Conservation (phyloP, 164 flowering plant genomes). For the Pachysandra terminalis region DNA sequence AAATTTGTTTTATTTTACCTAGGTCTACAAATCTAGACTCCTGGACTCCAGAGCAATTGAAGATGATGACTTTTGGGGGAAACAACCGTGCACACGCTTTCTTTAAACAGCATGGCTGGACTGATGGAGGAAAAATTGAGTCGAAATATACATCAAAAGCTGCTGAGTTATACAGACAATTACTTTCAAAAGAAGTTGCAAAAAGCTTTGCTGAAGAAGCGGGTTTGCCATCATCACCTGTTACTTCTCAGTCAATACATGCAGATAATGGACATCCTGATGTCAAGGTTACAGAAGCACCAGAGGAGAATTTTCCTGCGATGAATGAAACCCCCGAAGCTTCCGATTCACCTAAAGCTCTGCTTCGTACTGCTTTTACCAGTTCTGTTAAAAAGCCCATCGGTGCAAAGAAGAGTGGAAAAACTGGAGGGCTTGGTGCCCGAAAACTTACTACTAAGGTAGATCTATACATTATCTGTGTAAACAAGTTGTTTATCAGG, state of each 20-base stretch:
- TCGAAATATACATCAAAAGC: constrained; percentile 83
- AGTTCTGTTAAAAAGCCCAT: constrained; percentile 57
- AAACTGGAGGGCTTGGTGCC: constrained; percentile 67
- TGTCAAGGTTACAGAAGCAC: constrained; percentile 30
- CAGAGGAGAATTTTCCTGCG: constrained; percentile 37
- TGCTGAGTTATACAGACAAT: constrained; percentile 68
- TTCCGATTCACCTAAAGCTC: constrained; percentile 40
- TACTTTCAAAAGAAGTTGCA: constrained; percentile 76
- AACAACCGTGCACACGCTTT: constrained; percentile 80
- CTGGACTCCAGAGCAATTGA: constrained; percentile 73
- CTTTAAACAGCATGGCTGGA: constrained; percentile 91
- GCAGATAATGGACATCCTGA: constrained; percentile 51
- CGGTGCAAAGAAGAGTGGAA: constrained; percentile 63
- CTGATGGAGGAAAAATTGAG: constrained; percentile 78
- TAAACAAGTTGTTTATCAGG: not conserved
- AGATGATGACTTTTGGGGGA: constrained; percentile 71
- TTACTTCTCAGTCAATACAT: constrained; percentile 46
- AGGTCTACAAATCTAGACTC: constrained; percentile 87
- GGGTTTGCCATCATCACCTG: constrained; percentile 55
- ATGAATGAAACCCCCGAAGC: constrained; percentile 36
- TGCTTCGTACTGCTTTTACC: constrained; percentile 22
- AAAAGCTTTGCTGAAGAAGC: constrained; percentile 58
- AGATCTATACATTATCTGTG: not conserved
- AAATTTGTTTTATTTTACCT: not conserved
- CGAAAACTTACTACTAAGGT: constrained; percentile 74